Percentiles rank a stretch among this genome's conserved stretches.
These are phyloP conservation scores for Harringtonia aguacate DNA, from an alignment of 2,329 filamentous ascomycete species.

Conservation along the genomic window DNA sequence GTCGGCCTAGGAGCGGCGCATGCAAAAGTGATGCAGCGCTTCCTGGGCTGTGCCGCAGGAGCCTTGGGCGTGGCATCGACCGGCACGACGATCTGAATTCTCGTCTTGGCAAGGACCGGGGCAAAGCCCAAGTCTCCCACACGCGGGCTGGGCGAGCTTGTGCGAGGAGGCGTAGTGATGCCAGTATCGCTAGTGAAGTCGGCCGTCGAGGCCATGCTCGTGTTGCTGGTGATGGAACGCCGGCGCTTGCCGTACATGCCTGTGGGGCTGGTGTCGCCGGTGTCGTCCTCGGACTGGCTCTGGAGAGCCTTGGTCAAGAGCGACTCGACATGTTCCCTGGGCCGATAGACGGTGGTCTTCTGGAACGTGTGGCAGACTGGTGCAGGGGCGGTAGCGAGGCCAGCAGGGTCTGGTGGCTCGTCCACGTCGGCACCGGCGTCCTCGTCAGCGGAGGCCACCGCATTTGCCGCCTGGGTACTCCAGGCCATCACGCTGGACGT, in stretches of 20 bases:
- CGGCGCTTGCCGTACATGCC: conserved; percentile 28
- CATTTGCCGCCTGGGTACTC: conserved; percentile 30
- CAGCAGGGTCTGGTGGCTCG: conserved; percentile 65
- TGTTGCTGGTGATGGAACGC: conserved; percentile 66
- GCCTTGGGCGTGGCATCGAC: conserved; percentile 9
- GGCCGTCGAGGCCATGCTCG: conserved; percentile 72
- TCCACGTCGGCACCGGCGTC: conserved; percentile 70
- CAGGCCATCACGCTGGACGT: conserved; percentile 34
- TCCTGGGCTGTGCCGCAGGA: conserved; percentile 56
- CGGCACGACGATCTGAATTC: background rate
- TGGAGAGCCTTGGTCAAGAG: conserved; percentile 79
- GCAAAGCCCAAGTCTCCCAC: conserved; percentile 44
- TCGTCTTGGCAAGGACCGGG: conserved; percentile 1
- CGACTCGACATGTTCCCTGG: conserved; percentile 57
- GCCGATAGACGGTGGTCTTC: conserved; percentile 34
- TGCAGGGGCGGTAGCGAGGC: conserved; percentile 11
- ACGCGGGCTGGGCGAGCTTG: conserved; percentile 83
- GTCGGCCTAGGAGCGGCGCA: conserved; percentile 54
- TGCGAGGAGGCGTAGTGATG: conserved; percentile 78
- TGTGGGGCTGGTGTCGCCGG: conserved; percentile 24
- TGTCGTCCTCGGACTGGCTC: conserved; percentile 50
- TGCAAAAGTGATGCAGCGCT: conserved; percentile 86
- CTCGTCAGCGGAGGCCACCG: conserved; percentile 35
- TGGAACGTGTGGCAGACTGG: conserved; percentile 26
- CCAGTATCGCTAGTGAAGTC: conserved; percentile 94